Conservation (phyloP, 352 stramenopile species). For the Lagenidium giganteum region DNA sequence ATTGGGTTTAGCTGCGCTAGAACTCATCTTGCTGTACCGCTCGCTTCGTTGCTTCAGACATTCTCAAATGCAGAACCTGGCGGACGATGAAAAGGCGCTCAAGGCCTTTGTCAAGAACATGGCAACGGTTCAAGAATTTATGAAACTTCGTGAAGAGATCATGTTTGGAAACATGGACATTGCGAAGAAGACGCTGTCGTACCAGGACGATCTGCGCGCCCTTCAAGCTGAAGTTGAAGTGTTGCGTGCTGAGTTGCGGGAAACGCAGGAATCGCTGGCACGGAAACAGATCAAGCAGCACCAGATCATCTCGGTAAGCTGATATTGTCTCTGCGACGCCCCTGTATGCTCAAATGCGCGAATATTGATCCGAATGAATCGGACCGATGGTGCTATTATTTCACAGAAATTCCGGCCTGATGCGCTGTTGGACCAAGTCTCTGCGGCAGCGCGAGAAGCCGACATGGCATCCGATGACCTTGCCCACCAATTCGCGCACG, state of each 20-base stretch:
- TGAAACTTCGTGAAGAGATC: slow-evolving; percentile 64
- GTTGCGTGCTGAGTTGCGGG: slow-evolving; percentile 39
- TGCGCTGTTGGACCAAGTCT: slow-evolving; percentile 63
- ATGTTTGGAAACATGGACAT: slow-evolving; percentile 77
- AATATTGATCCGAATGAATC: too few species aligned
- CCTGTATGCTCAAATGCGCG: too few species aligned
- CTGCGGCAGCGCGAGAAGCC: slow-evolving; percentile 43
- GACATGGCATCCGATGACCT: slow-evolving; percentile 71
- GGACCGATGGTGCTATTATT: too few species aligned
- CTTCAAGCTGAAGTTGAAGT: slow-evolving; percentile 47
- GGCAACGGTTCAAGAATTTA: slow-evolving; percentile 59
- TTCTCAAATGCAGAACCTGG: slow-evolving; percentile 59
- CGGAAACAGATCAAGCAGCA: slow-evolving; percentile 72
- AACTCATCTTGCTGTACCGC: neutral
- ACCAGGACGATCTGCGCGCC: slow-evolving; percentile 42
- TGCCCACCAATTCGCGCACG: slow-evolving; percentile 64
- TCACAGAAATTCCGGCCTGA: slow-evolving; percentile 62
- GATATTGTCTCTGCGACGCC: too few species aligned
- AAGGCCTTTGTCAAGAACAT: slow-evolving; percentile 63
- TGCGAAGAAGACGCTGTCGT: slow-evolving; percentile 56
- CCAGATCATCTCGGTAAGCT: slow-evolving; percentile 59
- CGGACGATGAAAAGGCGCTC: slow-evolving; percentile 48
- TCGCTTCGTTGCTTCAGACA: slow-evolving; percentile 13
- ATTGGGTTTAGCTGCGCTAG: neutral
- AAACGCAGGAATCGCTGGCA: slow-evolving; percentile 46